A percentile compares a stretch with the other conserved stretches of the same genome.
These are phyloP conservation scores for Phaeotremella fagi DNA, from an alignment of 768 basidiomycete genomes.

Conservation along the genomic window DNA sequence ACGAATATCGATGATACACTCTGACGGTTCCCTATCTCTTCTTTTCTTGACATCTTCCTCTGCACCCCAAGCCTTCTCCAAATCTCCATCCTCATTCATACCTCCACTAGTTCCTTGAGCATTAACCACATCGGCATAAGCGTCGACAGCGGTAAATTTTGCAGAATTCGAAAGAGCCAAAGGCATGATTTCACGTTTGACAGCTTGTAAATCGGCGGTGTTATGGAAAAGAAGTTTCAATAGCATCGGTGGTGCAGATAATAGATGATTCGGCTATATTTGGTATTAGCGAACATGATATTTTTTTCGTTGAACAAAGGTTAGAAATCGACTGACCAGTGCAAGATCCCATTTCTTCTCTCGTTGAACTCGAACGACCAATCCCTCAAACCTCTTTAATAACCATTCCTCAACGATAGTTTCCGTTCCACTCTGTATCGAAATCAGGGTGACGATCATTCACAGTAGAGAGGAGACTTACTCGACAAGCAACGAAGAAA, in stretches of 20 bases:
- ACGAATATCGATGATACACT: slow-evolving; percentile 86
- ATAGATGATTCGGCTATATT: slow-evolving; percentile 84
- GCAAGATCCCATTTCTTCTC: slow-evolving; percentile 89
- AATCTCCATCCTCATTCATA: slow-evolving; percentile 54
- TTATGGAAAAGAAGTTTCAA: slow-evolving; percentile 87
- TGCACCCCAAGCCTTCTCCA: slow-evolving; percentile 47
- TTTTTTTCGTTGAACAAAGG: no score
- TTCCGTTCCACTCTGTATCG: slow-evolving; percentile 69
- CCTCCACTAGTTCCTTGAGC: slow-evolving; percentile 55
- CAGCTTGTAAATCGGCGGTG: slow-evolving; percentile 81
- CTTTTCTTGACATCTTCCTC: slow-evolving; percentile 52
- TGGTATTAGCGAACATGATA: no score
- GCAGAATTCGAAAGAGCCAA: slow-evolving; percentile 84
- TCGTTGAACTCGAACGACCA: slow-evolving; percentile 70
- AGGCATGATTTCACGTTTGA: slow-evolving; percentile 82
- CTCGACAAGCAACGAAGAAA: slow-evolving; percentile 88
- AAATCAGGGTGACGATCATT: slow-evolving; percentile 9
- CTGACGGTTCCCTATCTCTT: slow-evolving; percentile 64
- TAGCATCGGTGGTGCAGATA: slow-evolving; percentile 86
- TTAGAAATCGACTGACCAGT: slow-evolving; percentile 55
- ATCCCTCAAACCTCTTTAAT: slow-evolving; percentile 83
- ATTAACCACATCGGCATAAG: slow-evolving; percentile 92
- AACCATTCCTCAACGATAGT: slow-evolving; percentile 92
- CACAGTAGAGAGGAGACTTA: slow-evolving; percentile 47
- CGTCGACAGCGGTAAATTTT: slow-evolving; percentile 91